A percentile compares a stretch with the other conserved stretches of the same genome.
Conservation (phyloP, 495 filamentous ascomycete species). For the Aspergillus indologenus region DNA sequence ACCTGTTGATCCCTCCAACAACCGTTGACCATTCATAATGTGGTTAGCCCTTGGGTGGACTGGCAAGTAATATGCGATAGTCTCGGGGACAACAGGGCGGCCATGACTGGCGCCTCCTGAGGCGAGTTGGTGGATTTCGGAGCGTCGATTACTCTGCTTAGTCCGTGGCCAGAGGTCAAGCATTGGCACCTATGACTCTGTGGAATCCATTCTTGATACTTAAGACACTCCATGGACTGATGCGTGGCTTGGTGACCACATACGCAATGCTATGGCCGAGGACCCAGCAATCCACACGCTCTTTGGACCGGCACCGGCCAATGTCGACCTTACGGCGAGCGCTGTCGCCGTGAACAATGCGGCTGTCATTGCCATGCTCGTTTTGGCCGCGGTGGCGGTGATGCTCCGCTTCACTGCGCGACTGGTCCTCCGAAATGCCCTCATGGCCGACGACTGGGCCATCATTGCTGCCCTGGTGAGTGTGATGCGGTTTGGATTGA, state of each 20-base stretch:
- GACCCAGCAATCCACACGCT: conserved; percentile 19
- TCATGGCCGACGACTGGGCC: conserved; percentile 35
- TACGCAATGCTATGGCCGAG: conserved; percentile 11
- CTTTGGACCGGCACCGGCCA: conserved; percentile 27
- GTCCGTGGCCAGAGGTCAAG: too few species aligned
- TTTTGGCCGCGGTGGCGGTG: conserved; percentile 31
- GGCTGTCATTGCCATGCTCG: conserved; percentile 26
- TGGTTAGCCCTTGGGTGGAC: not conserved
- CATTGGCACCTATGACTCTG: too few species aligned
- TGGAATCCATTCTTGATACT: too few species aligned
- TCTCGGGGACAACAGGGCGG: not conserved
- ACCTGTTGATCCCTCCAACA: not conserved
- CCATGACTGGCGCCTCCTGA: too few species aligned
- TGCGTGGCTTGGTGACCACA: too few species aligned
- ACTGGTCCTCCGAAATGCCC: conserved; percentile 21
- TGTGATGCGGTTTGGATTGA: not conserved
- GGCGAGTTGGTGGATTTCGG: too few species aligned
- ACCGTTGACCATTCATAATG: not conserved
- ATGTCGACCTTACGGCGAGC: conserved; percentile 23
- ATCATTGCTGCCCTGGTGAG: conserved; percentile 34
- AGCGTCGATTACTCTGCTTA: too few species aligned
- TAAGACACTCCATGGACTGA: too few species aligned
- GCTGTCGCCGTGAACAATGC: conserved; percentile 15
- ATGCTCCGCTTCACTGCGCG: conserved; percentile 32
- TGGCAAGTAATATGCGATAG: not conserved